Base-by-base conservation (phyloP, 75 land plant species). In the Cupressus sempervirens region DNA sequence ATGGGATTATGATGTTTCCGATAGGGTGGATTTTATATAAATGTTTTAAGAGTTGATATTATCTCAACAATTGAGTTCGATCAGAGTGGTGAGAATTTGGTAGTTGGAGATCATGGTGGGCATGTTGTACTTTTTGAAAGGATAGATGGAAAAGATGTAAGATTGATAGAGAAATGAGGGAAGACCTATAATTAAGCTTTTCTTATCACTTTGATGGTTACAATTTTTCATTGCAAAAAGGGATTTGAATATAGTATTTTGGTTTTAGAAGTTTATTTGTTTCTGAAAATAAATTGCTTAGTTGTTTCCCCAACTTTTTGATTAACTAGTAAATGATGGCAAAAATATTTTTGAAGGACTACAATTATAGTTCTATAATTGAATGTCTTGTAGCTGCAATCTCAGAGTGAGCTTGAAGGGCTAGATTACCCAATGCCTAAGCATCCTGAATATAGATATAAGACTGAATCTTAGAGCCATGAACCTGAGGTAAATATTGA, bases 361-460 rank as follows among this genome's bases (percentile, higher is more conserved):
- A 3, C 8, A 79, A 26, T 79, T 41, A 41, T 26, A 77, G 43
- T 40, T 43, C 13, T 45, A 12, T 79, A 43, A 43, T 48, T 43
- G 23, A 77, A 79, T 79, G 45, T 41, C 29, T 29, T 87, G 70
- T 76, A 92, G 91, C 73, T 35, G 43, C 80, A 76, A 23, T 83
- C 87, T 30, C 88, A 93, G 36, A 94, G 84, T 80, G 90, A 93
- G 86, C 82, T 94, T 58, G 98, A 96, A 87, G 83, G 82, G 76
- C 70, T 87, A 52, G 96, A n/a, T n/a, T n/a, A n/a, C n/a, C n/a
- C n/a, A n/a, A n/a, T n/a, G n/a, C n/a, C n/a, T n/a, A n/a, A n/a
- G n/a, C n/a, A n/a, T n/a, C n/a, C n/a, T n/a, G n/a, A n/a, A n/a
- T n/a, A n/a, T n/a, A n/a, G n/a, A n/a, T n/a, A n/a, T n/a, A n/a